These are phyloP conservation scores for Kuraishia cidri DNA, from an alignment of 805 yeast genomes.

Conservation along the genomic window DNA sequence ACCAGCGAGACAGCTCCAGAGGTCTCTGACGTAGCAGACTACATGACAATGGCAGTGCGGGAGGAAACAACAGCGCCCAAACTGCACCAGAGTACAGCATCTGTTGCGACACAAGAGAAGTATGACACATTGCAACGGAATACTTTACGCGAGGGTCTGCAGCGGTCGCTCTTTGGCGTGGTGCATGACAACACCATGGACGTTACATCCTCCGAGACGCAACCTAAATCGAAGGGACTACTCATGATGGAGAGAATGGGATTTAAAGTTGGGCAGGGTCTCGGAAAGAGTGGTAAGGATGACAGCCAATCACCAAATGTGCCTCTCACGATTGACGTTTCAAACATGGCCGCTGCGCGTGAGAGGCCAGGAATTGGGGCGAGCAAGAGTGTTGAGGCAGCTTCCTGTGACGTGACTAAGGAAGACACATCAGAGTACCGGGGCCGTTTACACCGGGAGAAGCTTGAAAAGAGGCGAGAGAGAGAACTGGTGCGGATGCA, in stretches of 20 bases:
- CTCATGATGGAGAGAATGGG: constrained; percentile 56
- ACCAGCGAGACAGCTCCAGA: too few species aligned
- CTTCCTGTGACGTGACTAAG: constrained; percentile 5
- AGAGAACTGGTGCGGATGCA: constrained; percentile 21
- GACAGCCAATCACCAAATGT: constrained; percentile 16
- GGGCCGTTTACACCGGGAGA: constrained; percentile 9
- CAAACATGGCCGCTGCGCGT: constrained; percentile 4
- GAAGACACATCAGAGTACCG: constrained; percentile 9
- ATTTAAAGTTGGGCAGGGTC: constrained; percentile 33
- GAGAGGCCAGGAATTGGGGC: constrained; percentile 9
- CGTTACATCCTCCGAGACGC: neutral
- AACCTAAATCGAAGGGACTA: constrained; percentile 30
- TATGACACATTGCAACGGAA: neutral
- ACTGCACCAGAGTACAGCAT: too few species aligned
- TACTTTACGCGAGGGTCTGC: neutral
- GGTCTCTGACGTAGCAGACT: too few species aligned
- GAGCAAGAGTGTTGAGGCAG: constrained; percentile 2
- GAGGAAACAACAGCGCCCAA: too few species aligned
- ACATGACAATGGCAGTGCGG: too few species aligned
- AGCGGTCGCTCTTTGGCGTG: constrained; percentile 1
- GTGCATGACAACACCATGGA: constrained; percentile 4
- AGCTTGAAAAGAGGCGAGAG: constrained; percentile 6
- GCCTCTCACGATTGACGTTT: too few species aligned
- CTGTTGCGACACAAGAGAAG: too few species aligned
- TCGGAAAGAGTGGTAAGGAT: constrained; percentile 27